A percentile compares a stretch with the other conserved stretches of the same genome.
phyloP scores from a whole-genome alignment of 768 basidiomycete species.

The Panellus pusillus region DNA sequence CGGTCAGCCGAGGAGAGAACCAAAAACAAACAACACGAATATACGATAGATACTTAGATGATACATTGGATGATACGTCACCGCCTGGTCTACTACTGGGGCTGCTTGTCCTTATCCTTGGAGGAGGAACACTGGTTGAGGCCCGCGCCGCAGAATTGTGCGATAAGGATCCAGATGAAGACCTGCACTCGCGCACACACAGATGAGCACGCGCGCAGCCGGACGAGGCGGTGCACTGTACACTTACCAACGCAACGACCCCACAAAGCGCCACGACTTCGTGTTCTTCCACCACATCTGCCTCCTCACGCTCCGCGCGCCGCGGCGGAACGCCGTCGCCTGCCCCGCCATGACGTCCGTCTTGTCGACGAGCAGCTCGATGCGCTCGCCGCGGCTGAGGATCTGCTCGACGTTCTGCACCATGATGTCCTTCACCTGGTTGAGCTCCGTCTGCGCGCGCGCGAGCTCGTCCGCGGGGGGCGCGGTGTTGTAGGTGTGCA shows the following conservation, averaged over 20 bases:
- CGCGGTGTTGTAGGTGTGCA: conserved; percentile 86
- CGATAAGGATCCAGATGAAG: conserved; percentile 78
- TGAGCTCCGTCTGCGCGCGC: conserved; percentile 85
- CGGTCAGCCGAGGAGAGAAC: too few relatives aligned
- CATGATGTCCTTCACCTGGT: conserved; percentile 95
- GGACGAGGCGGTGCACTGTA: too few relatives aligned
- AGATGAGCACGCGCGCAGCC: too few relatives aligned
- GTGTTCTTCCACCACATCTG: conserved; percentile 91
- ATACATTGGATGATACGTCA: background rate
- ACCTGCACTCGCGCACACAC: too few relatives aligned
- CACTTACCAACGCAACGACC: conserved; percentile 74
- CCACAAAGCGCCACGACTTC: conserved; percentile 66
- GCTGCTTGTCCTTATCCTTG: conserved; percentile 17
- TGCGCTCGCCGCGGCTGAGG: conserved; percentile 88
- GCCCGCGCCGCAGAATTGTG: conserved; percentile 87
- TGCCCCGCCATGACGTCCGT: conserved; percentile 95
- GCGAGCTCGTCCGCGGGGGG: conserved; percentile 88
- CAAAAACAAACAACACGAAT: background rate
- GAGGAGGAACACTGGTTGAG: conserved; percentile 65
- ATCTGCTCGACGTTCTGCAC: conserved; percentile 98
- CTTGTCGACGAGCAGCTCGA: conserved; percentile 95
- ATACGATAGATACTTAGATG: background rate
- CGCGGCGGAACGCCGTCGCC: conserved; percentile 89
- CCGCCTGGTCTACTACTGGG: background rate
- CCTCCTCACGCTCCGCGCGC: conserved; percentile 77